Percentiles rank a stretch among this genome's conserved stretches.
phyloP scores from a whole-genome alignment of 129 eudicot species.

The Tanacetum coccineum region DNA sequence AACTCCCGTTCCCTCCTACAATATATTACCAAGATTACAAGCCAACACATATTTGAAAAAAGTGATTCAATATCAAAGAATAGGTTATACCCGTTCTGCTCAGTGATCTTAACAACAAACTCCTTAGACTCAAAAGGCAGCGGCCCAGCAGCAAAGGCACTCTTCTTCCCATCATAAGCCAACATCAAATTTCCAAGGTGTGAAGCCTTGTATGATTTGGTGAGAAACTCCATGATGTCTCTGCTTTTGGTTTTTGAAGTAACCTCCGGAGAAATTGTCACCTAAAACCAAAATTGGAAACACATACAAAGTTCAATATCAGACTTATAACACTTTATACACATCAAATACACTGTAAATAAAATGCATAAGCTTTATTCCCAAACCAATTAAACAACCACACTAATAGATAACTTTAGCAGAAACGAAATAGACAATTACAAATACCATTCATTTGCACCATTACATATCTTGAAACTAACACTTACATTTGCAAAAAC shows the following conservation, averaged over 20 bases:
- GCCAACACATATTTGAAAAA: background rate
- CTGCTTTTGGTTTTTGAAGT: slow-evolving; percentile 49
- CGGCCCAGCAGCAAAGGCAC: slow-evolving; percentile 58
- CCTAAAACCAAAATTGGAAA: slow-evolving; percentile 35
- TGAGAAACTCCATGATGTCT: slow-evolving; percentile 45
- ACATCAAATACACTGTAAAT: background rate
- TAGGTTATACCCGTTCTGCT: slow-evolving; percentile 26
- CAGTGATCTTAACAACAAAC: slow-evolving; percentile 43
- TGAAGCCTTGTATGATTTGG: slow-evolving; percentile 21
- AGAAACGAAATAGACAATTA: background rate
- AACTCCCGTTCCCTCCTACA: slow-evolving; percentile 53
- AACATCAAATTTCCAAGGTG: slow-evolving; percentile 47
- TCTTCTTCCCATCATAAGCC: slow-evolving; percentile 81
- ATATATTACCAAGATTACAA: background rate
- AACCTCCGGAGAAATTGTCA: slow-evolving; percentile 74
- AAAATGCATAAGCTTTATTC: background rate
- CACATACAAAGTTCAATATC: background rate
- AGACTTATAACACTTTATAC: background rate
- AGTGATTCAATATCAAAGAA: background rate
- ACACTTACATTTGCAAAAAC: no score
- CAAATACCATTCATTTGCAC: background rate
- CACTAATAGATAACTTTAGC: no score
- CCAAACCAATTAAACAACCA: no score
- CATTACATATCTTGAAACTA: no score
- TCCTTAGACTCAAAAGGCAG: slow-evolving; percentile 71